phyloP scores from a whole-genome alignment of 345 rosid species.

The Lepidium didymum region DNA sequence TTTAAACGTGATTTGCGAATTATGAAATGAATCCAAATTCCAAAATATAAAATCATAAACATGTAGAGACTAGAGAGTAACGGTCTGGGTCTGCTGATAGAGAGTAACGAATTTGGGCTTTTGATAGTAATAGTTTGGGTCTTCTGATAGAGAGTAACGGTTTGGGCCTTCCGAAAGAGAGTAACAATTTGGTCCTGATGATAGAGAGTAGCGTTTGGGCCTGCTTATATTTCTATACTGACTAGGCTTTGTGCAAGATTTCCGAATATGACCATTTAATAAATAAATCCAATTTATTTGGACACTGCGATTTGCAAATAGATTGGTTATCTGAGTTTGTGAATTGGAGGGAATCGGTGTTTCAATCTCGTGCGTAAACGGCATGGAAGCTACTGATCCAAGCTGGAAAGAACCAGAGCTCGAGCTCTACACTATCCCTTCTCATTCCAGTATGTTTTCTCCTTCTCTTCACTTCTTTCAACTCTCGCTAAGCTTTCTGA shows the following conservation, averaged over 20 bases:
- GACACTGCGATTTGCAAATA: neutral
- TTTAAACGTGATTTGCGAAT: neutral
- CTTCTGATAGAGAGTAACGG: neutral
- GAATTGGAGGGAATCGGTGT: constrained; percentile 12
- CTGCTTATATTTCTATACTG: too few species aligned
- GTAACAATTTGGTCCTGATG: too few species aligned
- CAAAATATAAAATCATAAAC: too few species aligned
- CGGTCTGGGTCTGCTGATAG: too few species aligned
- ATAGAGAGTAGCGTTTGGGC: too few species aligned
- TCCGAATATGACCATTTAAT: neutral
- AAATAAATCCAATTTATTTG: neutral
- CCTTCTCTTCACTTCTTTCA: neutral
- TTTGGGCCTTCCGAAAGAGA: too few species aligned
- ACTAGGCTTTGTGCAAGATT: neutral
- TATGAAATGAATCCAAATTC: neutral
- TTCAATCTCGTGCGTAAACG: neutral
- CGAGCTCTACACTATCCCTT: constrained; percentile 74
- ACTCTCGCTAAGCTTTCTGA: neutral
- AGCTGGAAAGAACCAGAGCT: constrained; percentile 43
- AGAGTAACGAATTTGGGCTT: too few species aligned
- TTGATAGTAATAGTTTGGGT: too few species aligned
- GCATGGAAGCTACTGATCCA: constrained; percentile 34
- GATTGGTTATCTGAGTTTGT: neutral
- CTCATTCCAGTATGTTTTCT: constrained; percentile 52
- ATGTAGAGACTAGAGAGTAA: too few species aligned